Conservation (phyloP, 148 eudicot genomes). For the Linanthus parryae region DNA sequence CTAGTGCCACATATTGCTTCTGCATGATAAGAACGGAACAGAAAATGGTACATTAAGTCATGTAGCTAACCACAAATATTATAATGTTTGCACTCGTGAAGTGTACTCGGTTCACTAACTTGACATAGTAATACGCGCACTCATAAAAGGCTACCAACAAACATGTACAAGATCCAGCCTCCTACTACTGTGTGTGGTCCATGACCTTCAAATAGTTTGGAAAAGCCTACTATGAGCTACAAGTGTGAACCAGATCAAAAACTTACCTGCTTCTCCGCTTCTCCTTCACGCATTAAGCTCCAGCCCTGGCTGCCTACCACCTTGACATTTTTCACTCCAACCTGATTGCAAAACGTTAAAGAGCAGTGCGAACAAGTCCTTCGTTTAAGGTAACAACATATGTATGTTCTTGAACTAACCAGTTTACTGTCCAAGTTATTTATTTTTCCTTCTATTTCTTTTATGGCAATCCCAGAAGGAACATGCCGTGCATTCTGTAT, state of each 20-base stretch:
- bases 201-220: no score
- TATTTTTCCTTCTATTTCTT: conserved; percentile 66
- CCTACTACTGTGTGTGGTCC: no score
- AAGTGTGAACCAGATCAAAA: no score
- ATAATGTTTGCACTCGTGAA: not conserved
- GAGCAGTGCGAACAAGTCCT: not conserved
- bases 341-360: conserved; percentile 30
- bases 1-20: conserved; percentile 94
- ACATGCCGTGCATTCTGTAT: conserved; percentile 74
- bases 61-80: not conserved
- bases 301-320: conserved; percentile 69
- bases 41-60: not conserved
- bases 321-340: conserved; percentile 78
- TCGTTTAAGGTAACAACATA: not conserved
- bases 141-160: no score
- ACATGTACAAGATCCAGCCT: no score
- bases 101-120: no score
- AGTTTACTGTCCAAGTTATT: conserved; percentile 52
- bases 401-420: conserved; percentile 33
- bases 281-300: conserved; percentile 98
- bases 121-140: no score
- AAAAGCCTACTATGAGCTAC: no score
- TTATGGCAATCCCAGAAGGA: conserved; percentile 55
- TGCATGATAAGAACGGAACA: conserved; percentile 23
- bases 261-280: conserved; percentile 91